These are phyloP conservation scores for Mycena venus DNA, from an alignment of 768 basidiomycete genomes.

Conservation along the genomic window DNA sequence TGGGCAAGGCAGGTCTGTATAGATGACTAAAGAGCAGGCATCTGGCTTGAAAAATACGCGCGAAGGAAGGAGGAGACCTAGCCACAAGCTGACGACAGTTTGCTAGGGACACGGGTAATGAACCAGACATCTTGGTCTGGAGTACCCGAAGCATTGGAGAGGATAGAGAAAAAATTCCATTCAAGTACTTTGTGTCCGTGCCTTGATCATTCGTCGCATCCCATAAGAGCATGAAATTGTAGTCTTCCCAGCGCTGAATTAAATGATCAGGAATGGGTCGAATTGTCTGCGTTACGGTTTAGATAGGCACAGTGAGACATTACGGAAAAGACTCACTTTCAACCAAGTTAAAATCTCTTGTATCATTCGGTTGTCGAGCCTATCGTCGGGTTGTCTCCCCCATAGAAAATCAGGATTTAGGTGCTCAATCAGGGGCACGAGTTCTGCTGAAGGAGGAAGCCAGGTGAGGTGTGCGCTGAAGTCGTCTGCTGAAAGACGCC, in stretches of 20 bases:
- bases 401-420: neutral
- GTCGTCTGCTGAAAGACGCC: neutral
- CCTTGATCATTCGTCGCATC: neutral
- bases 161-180: neutral
- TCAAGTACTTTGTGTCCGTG: too few relatives aligned
- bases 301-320: neutral
- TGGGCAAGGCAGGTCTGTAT: neutral
- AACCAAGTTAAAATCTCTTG: neutral
- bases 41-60: neutral
- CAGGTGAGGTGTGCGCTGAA: neutral
- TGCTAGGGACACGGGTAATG: neutral
- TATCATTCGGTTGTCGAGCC: neutral
- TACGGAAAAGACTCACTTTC: neutral
- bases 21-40: neutral
- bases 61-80: neutral
- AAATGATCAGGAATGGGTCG: conserved; percentile 1
- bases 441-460: neutral
- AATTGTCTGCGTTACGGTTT: neutral
- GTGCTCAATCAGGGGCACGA: conserved; percentile 1
- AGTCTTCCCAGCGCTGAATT: conserved; percentile 9
- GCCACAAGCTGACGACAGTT: neutral
- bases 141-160: neutral
- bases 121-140: neutral
- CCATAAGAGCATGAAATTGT: neutral
- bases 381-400: neutral